These are phyloP conservation scores for Eucalyptus victrix DNA, from an alignment of 345 rosid species.

Conservation along the genomic window DNA sequence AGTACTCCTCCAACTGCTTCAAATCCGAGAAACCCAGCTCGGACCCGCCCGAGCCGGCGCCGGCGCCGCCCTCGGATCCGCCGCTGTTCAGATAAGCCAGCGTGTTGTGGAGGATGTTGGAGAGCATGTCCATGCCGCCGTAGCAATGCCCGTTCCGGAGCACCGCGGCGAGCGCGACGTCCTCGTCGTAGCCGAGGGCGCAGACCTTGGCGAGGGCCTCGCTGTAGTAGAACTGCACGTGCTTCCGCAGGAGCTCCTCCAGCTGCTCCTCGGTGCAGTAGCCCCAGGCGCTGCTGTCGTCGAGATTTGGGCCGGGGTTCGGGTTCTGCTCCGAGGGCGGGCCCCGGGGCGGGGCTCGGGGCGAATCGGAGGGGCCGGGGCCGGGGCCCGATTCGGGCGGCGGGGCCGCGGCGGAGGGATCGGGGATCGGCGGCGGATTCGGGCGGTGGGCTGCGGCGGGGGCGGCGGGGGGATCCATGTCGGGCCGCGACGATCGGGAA, in stretches of 20 bases:
- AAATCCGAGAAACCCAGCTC: slow-evolving; percentile 56
- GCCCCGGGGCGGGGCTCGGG: background rate
- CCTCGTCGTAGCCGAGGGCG: slow-evolving; percentile 63
- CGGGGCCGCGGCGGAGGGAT: background rate
- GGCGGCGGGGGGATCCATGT: background rate
- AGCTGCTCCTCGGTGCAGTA: slow-evolving; percentile 84
- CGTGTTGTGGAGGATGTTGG: slow-evolving; percentile 66
- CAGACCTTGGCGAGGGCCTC: slow-evolving; percentile 70
- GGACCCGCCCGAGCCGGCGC: slow-evolving; percentile 24
- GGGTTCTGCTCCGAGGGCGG: background rate
- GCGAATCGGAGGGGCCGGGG: slow-evolving; percentile 27
- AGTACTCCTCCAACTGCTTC: slow-evolving; percentile 72
- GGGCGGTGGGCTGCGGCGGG: background rate
- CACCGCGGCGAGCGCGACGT: slow-evolving; percentile 60
- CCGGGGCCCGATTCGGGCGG: slow-evolving; percentile 32
- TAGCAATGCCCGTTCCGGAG: slow-evolving; percentile 75
- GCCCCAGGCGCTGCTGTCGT: slow-evolving; percentile 60
- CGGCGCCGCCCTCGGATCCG: slow-evolving; percentile 7
- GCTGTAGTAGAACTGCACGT: slow-evolving; percentile 48
- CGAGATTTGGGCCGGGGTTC: slow-evolving; percentile 7
- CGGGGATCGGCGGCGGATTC: background rate
- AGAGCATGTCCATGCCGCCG: slow-evolving; percentile 86
- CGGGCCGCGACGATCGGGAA: background rate
- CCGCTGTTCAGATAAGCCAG: slow-evolving; percentile 54
- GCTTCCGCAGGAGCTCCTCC: slow-evolving; percentile 62